Evolutionary conservation across 2,329 filamentous ascomycete species (phyloP), one percentile per base, ranked within the genome.

Genomic region (Chaetothyriales sp.): DNA sequence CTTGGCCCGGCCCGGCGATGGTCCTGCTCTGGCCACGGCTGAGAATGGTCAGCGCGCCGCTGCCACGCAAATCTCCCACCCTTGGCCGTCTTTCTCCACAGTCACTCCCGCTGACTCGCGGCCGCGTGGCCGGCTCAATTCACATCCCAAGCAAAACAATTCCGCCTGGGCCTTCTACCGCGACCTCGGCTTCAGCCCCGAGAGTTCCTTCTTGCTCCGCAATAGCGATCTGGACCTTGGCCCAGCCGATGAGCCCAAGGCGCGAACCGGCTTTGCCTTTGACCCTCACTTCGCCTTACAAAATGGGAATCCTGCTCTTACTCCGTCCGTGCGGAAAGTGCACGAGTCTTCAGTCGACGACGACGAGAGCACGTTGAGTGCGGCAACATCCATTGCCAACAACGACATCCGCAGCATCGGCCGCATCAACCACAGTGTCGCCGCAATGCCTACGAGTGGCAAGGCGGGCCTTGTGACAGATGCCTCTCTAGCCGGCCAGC

Each of bases 1-100:
- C 51, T 13, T 49, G 48, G 2, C 65, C 62, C 28, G 64, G 67
- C 13, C 46, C 4, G 9, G 2, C 25, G 29, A 25, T 18, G 46
- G 46, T 29, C 18, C 46, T 47, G 22, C 19, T 10, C 28, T 47
- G 25, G 3, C 46, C 2, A 8, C 46, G 10, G 8, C 37, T 13
- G 46, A 47, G 20, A 47, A 47, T 18, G 20, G 15, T 40, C 33
- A 13, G 33, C 33, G 33, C 2, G 4, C 33, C 13, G 33, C 13
- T 15, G 10, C 33, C 10, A 40, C 15, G 33, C 10, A 9, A 40
- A 40, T 40, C 2, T 15, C 33, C 10, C 15, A 40, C 15, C 33
- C 33, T 15, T 40, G 33, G 33, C 33, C 33, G 4, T 40, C 33
- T 15, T 40, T 40, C 33, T 40, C 33, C 33, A 15, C 33, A 40